A percentile compares a stretch with the other conserved stretches of the same genome.
These are phyloP conservation scores for Neoboletus magnificus DNA, from an alignment of 768 basidiomycete species.

Conservation along the genomic window DNA sequence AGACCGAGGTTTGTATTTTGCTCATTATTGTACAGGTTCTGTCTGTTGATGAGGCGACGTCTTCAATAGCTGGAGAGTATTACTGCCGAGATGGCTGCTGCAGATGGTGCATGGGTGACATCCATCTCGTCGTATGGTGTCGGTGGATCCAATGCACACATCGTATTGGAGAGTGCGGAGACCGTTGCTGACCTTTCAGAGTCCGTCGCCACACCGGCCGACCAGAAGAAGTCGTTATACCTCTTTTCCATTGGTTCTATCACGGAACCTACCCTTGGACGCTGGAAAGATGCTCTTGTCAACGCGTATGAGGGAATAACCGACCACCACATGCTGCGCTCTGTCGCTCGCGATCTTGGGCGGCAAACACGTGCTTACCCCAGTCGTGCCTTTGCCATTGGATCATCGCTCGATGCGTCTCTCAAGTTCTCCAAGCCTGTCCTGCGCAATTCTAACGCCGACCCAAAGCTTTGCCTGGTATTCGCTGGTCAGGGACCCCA, in stretches of 20 bases:
- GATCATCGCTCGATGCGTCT: conserved; percentile 16
- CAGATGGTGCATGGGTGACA: conserved; percentile 29
- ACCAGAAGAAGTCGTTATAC: conserved; percentile 18
- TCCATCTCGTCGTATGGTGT: conserved; percentile 35
- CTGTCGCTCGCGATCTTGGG: conserved; percentile 26
- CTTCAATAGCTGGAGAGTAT: conserved; percentile 20
- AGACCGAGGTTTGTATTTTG: conserved; percentile 18
- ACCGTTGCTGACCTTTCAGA: conserved; percentile 13
- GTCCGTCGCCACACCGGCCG: neutral
- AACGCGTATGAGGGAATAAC: conserved; percentile 14
- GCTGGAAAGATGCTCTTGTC: conserved; percentile 25
- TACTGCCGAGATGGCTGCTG: conserved; percentile 27
- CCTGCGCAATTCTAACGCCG: conserved; percentile 19
- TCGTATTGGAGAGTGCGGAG: conserved; percentile 30
- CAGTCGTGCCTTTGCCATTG: conserved; percentile 25
- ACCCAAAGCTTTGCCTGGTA: conserved; percentile 34
- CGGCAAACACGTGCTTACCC: conserved; percentile 31
- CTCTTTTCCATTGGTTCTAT: conserved; percentile 29
- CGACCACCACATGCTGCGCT: conserved; percentile 24
- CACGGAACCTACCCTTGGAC: conserved; percentile 23
- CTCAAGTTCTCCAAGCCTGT: conserved; percentile 31
- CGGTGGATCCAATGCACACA: conserved; percentile 34
- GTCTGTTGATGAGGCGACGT: neutral
- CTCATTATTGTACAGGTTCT: neutral
- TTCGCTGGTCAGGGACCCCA: conserved; percentile 38